Percentiles rank a stretch among this genome's conserved stretches.
phyloP scores from a whole-genome alignment of 495 filamentous ascomycete genomes.

The Parathielavia appendiculata region DNA sequence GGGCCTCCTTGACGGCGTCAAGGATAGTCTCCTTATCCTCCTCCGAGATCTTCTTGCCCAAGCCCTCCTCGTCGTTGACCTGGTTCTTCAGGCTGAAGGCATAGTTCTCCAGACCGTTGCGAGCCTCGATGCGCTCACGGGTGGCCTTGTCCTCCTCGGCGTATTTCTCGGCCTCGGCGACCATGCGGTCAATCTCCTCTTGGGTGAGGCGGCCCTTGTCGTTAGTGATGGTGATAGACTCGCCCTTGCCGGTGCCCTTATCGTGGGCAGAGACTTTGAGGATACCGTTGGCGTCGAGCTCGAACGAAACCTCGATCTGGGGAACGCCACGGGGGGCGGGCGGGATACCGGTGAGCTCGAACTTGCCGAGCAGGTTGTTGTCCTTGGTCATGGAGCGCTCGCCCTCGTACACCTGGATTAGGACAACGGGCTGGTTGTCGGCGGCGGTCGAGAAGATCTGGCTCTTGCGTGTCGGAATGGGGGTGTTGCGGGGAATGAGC shows the following conservation, averaged over 20 bases:
- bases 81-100: conserved; percentile 98
- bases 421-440: conserved; percentile 94
- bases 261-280: conserved; percentile 92
- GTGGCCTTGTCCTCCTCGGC: conserved; percentile 99
- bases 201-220: conserved; percentile 94
- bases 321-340: conserved; percentile 92
- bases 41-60: conserved; percentile 93
- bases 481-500: conserved; percentile 90
- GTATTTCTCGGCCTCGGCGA: conserved; percentile 94
- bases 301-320: conserved; percentile 97
- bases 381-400: conserved; percentile 95
- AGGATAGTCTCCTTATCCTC: conserved; percentile 98
- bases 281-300: conserved; percentile 96
- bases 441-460: conserved; percentile 98
- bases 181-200: conserved; percentile 98
- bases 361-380: conserved; percentile 96
- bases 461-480: conserved; percentile 93
- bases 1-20: conserved; percentile 94
- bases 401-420: conserved; percentile 97
- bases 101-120: conserved; percentile 95
- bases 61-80: conserved; percentile 93
- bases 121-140: conserved; percentile 85
- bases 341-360: conserved; percentile 93
- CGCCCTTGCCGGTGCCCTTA: conserved; percentile 94
- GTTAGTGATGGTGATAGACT: conserved; percentile 97